Base-by-base conservation (phyloP, 768 basidiomycete species). In the Termitomyces sp. region DNA sequence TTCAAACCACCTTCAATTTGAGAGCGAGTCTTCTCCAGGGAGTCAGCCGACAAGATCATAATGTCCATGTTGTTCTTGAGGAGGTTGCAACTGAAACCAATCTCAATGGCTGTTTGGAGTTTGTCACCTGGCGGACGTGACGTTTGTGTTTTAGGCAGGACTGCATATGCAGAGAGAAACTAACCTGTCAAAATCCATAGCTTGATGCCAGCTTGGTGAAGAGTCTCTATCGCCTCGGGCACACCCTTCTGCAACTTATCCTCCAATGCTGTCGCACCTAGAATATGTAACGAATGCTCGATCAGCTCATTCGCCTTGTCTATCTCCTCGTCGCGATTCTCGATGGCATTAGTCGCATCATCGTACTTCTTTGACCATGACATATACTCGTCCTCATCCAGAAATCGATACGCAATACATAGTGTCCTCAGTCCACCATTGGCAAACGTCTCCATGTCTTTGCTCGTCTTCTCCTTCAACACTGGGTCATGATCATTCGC, bases 181-280 rank as follows among this genome's bases (percentile, higher is more conserved):
- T 40, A 60, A 90, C 92, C 95, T 40, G 96, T 98, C 53, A 98
- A 76, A 72, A 98, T 96, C 96, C 96, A 99, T 2, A 99, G 73
- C 75, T 98, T 99, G 78, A 99, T 97, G 12, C 96, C 96, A 2
- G 96, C 96, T 34, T 83, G 79, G 68, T 97, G 94, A 17, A 99
- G 79, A 59, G 83, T 88, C 66, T 94, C 94, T 65, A 99, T 98
- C 2, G 96, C 91, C 60, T 97, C 96, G 0, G 96, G 96, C 0
- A 99, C 96, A 11, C 96, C 96, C 70, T 91, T 94, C 70, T 99
- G 96, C 62, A 98, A 76, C 78, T 98, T 97, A 75, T 99, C 96
- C 73, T 99, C 96, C 60, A 99, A 75, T 1, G 96, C 96, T 0
- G 96, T 98, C 11, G 96, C 96, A 0, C 96, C 96, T 11, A 99